Conservation (phyloP, 1,284 basidiomycete genomes). For the Omphalotus olearius region DNA sequence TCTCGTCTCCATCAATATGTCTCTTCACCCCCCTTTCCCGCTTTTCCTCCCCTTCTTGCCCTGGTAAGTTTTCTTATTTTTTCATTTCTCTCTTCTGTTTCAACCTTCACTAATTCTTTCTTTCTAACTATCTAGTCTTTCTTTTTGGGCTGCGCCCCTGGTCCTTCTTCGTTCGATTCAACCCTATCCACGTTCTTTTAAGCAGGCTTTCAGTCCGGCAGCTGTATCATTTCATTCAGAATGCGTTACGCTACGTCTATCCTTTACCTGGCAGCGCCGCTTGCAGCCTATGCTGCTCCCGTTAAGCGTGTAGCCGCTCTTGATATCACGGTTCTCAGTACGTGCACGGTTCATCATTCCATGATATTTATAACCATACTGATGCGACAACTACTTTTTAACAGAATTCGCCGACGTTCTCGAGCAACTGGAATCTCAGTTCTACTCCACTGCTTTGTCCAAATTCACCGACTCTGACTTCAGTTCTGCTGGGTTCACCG, state of each 20-base stretch:
- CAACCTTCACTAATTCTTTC: conserved; percentile 18
- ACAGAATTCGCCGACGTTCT: conserved; percentile 73
- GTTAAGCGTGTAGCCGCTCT: conserved; percentile 31
- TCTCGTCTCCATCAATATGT: conserved; percentile 4
- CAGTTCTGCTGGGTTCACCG: conserved; percentile 61
- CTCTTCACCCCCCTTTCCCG: conserved; percentile 19
- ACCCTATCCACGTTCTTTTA: conserved; percentile 32
- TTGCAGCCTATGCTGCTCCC: conserved; percentile 50
- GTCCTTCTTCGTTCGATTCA: conserved; percentile 32
- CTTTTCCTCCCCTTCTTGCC: conserved; percentile 29
- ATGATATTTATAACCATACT: no score
- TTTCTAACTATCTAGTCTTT: conserved; percentile 28
- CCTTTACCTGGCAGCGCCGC: conserved; percentile 43
- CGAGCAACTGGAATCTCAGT: conserved; percentile 67
- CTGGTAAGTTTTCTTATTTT: conserved; percentile 22
- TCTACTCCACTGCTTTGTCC: conserved; percentile 64
- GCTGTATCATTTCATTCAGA: conserved; percentile 29
- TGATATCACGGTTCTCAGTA: conserved; percentile 60
- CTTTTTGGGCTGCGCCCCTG: conserved; percentile 64
- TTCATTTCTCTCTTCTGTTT: conserved; percentile 25
- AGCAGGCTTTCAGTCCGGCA: conserved; percentile 46
- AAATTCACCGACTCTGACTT: conserved; percentile 71
- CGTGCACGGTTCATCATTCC: conserved; percentile 25
- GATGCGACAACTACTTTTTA: conserved; percentile 1
- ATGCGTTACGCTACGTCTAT: conserved; percentile 48